Base-by-base conservation (phyloP, 164 flowering plant species). In the Tetracentron sinense region DNA sequence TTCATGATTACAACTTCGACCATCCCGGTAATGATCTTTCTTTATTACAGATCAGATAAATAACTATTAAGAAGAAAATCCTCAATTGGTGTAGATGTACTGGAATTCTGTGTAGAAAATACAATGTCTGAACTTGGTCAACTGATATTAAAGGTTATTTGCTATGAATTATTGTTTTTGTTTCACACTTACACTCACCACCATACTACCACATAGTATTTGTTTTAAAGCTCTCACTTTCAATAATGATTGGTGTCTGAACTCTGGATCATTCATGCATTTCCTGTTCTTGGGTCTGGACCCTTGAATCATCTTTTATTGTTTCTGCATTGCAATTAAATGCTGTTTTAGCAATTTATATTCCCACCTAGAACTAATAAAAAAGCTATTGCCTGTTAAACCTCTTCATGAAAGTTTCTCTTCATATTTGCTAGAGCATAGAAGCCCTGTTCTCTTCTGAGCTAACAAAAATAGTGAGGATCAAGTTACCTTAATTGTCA, bases 1-100 rank as follows among this genome's bases (percentile, higher is more conserved):
- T 84, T 72, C 81, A 90, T 75, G 98, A 93, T 19, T 90, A 87
- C 82, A 93, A 93, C 72, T 93, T 91, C 81, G 98, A 91, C 69
- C 98, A 94, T 80, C 98, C 92, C 71, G 92, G 96, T 89, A 71
- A 75, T 47, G 57, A 23, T 46, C 25, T 28, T 48, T 59, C 57
- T 58, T 38, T 58, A 16, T 58, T 42, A 27, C 42, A 23, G 51
- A 23, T n/a, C 15, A 1, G 56, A 10, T 25, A 56, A 23, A 58
- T 44, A 16, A 27, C 31, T 38, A 29, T 22, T 17, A 30, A 26
- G 2, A 4, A 60, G 26, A 27, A 51, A 21, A 21, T 52, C 28
- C n/a, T 60, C 58, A 42, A 28, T 27, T 59, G 63, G 58, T 64
- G 23, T 31, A 49, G 54, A 21, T 56, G 30, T 33, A 26, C 7